Evolutionary conservation across 2,329 filamentous ascomycete species (phyloP).

Genomic region (Huntiella omanensis): DNA sequence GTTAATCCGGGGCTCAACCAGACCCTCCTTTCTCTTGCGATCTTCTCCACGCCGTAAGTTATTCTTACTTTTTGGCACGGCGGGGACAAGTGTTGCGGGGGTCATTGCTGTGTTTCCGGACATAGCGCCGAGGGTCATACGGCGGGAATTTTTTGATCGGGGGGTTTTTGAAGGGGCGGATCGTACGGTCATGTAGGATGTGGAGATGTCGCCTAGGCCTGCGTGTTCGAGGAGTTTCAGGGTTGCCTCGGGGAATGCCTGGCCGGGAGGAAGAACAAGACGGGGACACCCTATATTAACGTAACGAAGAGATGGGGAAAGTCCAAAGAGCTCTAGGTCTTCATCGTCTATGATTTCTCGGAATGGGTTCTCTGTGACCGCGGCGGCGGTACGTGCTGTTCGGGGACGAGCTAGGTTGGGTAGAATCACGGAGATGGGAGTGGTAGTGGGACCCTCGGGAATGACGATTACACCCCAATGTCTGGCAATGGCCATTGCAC

Average conservation of each 20-base stretch:
- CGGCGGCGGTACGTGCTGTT: not conserved
- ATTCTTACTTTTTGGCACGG: not conserved
- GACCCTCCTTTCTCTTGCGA: not conserved
- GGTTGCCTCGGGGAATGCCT: not conserved
- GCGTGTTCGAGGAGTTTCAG: conserved; percentile 4
- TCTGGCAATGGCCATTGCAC: conserved; percentile 6
- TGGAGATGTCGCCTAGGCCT: conserved; percentile 2
- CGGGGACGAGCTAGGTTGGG: not conserved
- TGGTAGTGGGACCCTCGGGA: not conserved
- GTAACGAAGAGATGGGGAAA: not conserved
- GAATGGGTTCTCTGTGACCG: conserved; percentile 5
- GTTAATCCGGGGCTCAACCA: conserved; percentile 1
- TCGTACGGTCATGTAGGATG: conserved; percentile 10
- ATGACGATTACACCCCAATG: conserved; percentile 8
- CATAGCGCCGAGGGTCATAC: not conserved
- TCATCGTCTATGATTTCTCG: conserved; percentile 8
- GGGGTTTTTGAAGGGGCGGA: not conserved
- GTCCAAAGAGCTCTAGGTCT: conserved; percentile 7
- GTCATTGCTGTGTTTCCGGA: conserved; percentile 1
- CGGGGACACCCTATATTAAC: conserved; percentile 6
- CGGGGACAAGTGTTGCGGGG: not conserved
- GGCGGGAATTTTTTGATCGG: not conserved
- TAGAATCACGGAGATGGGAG: not conserved
- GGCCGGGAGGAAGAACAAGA: conserved; percentile 3
- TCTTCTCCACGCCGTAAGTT: not conserved